A percentile compares a stretch with the other conserved stretches of the same genome.
phyloP scores from a whole-genome alignment of 768 basidiomycete genomes.

The Boletus reticuloceps region DNA sequence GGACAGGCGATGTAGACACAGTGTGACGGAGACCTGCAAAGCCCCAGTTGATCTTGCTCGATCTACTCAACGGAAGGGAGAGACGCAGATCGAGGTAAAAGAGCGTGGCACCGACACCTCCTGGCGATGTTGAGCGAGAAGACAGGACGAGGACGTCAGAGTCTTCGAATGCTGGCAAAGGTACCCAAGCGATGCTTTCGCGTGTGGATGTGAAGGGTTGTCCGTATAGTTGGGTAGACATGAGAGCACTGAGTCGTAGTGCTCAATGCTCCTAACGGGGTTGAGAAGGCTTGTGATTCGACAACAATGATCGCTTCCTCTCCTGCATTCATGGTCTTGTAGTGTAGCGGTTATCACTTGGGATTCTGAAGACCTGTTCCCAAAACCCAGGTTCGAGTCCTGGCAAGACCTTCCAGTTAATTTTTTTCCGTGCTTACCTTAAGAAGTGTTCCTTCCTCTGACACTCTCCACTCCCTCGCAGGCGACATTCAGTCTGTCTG shows the following conservation, averaged over 20 bases:
- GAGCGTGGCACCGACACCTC: slow-evolving; percentile 12
- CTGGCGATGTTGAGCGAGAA: slow-evolving; percentile 21
- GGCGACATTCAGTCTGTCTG: slow-evolving; percentile 19
- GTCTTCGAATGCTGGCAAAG: slow-evolving; percentile 21
- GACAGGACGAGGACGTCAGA: slow-evolving; percentile 29
- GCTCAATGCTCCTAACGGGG: too few relatives aligned
- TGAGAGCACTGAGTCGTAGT: too few relatives aligned
- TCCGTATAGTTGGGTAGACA: slow-evolving; percentile 7
- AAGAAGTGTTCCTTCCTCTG: background rate
- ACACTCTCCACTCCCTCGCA: slow-evolving; percentile 18
- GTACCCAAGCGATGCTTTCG: slow-evolving; percentile 24
- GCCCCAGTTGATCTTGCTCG: slow-evolving; percentile 23
- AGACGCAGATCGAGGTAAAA: slow-evolving; percentile 28
- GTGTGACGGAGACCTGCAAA: slow-evolving; percentile 22
- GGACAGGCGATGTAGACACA: slow-evolving; percentile 16
- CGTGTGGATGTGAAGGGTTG: slow-evolving; percentile 20
- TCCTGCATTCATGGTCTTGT: slow-evolving; percentile 13
- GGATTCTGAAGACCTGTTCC: slow-evolving; percentile 27
- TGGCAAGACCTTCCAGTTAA: slow-evolving; percentile 29
- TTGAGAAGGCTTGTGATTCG: too few relatives aligned
- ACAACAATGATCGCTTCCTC: too few relatives aligned
- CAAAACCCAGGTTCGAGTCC: slow-evolving; percentile 29
- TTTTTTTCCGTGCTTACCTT: slow-evolving; percentile 9
- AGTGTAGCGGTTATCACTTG: slow-evolving; percentile 32
- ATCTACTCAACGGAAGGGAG: slow-evolving; percentile 16